Conservation (phyloP, 2,329 filamentous ascomycete species). For the Cucurbitaria berberidis region DNA sequence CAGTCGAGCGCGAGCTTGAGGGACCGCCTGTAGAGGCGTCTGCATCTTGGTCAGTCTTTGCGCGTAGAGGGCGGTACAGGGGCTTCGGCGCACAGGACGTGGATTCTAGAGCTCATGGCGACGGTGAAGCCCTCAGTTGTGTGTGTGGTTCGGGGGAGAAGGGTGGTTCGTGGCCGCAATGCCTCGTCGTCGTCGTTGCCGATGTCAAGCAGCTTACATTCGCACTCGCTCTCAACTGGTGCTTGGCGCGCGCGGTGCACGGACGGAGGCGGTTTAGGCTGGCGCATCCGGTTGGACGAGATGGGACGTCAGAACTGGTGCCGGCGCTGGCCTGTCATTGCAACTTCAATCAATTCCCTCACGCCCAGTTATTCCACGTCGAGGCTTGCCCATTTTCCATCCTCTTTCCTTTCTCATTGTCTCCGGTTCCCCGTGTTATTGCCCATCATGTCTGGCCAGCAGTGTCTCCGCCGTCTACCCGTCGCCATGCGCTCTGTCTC, state of each 20-base stretch:
- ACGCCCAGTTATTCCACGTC: constrained; percentile 15
- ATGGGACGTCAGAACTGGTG: constrained; percentile 35
- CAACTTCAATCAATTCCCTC: constrained; percentile 40
- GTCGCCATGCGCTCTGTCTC: constrained; percentile 36
- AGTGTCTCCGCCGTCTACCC: constrained; percentile 48
- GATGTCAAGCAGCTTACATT: constrained; percentile 31
- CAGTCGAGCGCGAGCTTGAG: constrained; percentile 94
- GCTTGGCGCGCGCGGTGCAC: constrained; percentile 34
- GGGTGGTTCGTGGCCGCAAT: constrained; percentile 36
- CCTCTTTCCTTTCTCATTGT: constrained; percentile 14
- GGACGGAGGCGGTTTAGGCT: constrained; percentile 31
- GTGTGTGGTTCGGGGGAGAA: constrained; percentile 16
- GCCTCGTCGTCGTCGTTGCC: constrained; percentile 29
- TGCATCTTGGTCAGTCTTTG: constrained; percentile 47
- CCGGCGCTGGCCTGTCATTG: constrained; percentile 20
- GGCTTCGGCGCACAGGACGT: constrained; percentile 42
- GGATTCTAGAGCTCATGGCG: constrained; percentile 51
- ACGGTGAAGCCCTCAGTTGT: constrained; percentile 18
- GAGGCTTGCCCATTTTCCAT: constrained; percentile 15
- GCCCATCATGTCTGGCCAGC: constrained; percentile 45
- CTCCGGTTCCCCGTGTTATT: constrained; percentile 7
- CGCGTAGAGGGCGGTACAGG: constrained; percentile 14
- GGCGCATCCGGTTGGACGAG: constrained; percentile 32
- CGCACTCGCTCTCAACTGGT: too few species aligned
- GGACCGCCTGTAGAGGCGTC: constrained; percentile 84